Evolutionary conservation across 2,329 filamentous ascomycete species (phyloP), one percentile per base, ranked within the genome.

Genomic region (Camillea tinctor): DNA sequence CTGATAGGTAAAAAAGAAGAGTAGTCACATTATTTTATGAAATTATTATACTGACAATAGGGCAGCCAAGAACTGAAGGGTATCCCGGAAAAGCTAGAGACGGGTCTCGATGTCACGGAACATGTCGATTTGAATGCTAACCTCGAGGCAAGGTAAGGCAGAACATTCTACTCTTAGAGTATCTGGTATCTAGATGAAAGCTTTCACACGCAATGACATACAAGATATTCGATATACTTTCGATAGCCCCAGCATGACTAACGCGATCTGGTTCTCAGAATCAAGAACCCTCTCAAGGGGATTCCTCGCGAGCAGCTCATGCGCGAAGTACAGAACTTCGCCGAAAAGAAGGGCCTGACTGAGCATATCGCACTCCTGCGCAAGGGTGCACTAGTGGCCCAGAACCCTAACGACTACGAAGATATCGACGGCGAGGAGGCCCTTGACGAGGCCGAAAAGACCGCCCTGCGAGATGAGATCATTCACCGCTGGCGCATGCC

Each of bases 341-440:
- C 87, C 48, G 76, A 78, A 15, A 75, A 81, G 50, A 84, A 88
- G 65, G 80, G 80, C 22, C 79, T 93, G 23, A 73, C 77, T 1
- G 83, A 88, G 57, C 81, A 88, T 64, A 75, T 85, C 2, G 75
- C 78, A 3, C 70, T 89, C 17, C 80, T 93, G 55, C 80, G 83
- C 55, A 88, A 88, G 68, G 91, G 89, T 36, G 91, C 90, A 3
- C 79, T 94, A 11, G 83, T 93, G 19, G 91, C 91, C 2, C 89
- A 91, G 72, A 85, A 88, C 66, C 89, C 89, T 0, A 76, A 77
- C 8, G 79, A 80, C 26, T 90, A 78, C 71, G 88, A 91, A 59
- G 77, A 81, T 36, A 80, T 92, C 49, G 75, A 73, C 3, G 82
- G 83, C 64, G 76, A 84, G 56, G 76, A 84, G 55, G 82, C 84